These are phyloP conservation scores for Lentinula raphanica DNA, from an alignment of 768 basidiomycete genomes.

Conservation along the genomic window DNA sequence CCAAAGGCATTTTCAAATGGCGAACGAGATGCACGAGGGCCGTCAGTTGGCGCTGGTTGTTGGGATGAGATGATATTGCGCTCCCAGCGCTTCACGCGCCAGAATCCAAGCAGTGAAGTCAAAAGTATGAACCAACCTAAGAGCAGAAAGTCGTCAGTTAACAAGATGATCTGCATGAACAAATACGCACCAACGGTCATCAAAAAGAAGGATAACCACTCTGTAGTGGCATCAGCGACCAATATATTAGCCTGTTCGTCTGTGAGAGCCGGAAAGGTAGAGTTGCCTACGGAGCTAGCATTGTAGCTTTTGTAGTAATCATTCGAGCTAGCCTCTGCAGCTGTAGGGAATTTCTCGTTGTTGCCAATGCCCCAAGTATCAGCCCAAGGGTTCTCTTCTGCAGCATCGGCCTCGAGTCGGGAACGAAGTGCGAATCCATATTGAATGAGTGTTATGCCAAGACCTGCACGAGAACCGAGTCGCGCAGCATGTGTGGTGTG, in stretches of 20 bases:
- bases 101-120: constrained; percentile 85
- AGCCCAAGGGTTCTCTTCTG: constrained; percentile 17
- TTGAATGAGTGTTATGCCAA: constrained; percentile 95
- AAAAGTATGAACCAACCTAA: constrained; percentile 82
- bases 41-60: constrained; percentile 16
- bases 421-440: constrained; percentile 82
- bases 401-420: constrained; percentile 36
- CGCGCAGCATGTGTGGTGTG: constrained; percentile 92
- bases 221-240: constrained; percentile 69
- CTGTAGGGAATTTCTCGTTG: constrained; percentile 33
- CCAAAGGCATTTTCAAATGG: constrained; percentile 35
- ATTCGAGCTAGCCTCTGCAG: constrained; percentile 37
- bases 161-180: constrained; percentile 18
- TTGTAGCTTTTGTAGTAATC: constrained; percentile 13
- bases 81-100: constrained; percentile 89
- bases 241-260: constrained; percentile 34
- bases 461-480: constrained; percentile 87
- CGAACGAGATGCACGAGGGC: constrained; percentile 15
- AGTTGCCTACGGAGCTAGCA: constrained; percentile 20
- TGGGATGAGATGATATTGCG: constrained; percentile 62
- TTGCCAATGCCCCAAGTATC: constrained; percentile 27
- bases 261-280: constrained; percentile 18
- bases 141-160: background rate
- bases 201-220: constrained; percentile 93
- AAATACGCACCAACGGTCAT: constrained; percentile 71